Evolutionary conservation across 768 basidiomycete species (phyloP).

Genomic region (Podaxis rugospora): DNA sequence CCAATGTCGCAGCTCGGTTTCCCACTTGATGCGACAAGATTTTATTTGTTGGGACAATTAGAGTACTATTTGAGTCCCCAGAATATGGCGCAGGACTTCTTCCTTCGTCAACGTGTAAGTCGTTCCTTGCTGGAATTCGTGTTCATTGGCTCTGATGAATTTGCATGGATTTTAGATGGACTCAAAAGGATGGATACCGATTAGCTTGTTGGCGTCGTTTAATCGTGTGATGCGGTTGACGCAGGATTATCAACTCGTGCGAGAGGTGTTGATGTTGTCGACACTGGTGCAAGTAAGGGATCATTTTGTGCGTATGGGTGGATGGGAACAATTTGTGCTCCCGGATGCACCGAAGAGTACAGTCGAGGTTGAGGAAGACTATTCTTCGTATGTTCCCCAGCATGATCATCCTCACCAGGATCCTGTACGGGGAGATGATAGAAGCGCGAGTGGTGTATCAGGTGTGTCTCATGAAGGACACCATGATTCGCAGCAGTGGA

Average conservation of each 20-base stretch:
- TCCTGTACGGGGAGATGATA: not conserved
- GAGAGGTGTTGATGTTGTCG: conserved; percentile 66
- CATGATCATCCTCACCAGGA: conserved; percentile 2
- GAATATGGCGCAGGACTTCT: conserved; percentile 87
- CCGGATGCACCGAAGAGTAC: conserved; percentile 55
- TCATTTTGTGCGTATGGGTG: conserved; percentile 64
- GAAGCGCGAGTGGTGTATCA: not conserved
- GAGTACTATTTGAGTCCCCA: conserved; percentile 92
- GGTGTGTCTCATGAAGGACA: not conserved
- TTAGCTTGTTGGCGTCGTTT: conserved; percentile 80
- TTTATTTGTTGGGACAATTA: conserved; percentile 73
- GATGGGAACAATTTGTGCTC: conserved; percentile 60
- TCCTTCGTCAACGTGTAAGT: conserved; percentile 71
- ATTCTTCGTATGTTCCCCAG: conserved; percentile 8
- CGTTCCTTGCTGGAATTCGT: conserved; percentile 3
- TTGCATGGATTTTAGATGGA: conserved; percentile 66
- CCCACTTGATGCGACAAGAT: conserved; percentile 62
- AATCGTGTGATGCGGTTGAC: conserved; percentile 76
- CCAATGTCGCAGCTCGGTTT: conserved; percentile 44
- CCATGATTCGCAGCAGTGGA: not conserved
- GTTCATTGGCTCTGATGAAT: not conserved
- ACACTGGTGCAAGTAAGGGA: conserved; percentile 64
- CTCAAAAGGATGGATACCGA: conserved; percentile 79
- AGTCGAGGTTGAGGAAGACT: conserved; percentile 27
- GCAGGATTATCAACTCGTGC: conserved; percentile 51